Conservation (phyloP, 1,284 basidiomycete species). For the Ustilago trichophora region DNA sequence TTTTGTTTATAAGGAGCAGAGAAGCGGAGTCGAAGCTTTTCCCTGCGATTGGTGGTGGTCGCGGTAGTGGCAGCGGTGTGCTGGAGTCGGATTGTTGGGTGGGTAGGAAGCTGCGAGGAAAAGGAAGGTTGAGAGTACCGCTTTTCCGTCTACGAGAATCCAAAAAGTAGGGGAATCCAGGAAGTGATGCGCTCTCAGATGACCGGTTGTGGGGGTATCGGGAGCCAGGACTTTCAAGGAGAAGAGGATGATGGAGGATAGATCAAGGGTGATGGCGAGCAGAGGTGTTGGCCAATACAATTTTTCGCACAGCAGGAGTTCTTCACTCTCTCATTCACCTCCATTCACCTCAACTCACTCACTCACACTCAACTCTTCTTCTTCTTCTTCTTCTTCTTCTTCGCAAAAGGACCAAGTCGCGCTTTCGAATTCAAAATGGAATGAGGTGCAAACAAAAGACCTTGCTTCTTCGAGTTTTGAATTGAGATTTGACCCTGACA, state of each 20-base stretch:
- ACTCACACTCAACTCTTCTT: neutral
- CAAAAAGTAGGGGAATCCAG: conserved; percentile 18
- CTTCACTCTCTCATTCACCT: neutral
- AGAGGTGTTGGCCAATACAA: conserved; percentile 10
- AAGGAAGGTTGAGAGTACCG: conserved; percentile 41
- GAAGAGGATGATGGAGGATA: conserved; percentile 18
- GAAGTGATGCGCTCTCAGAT: conserved; percentile 28
- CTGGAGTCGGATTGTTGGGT: neutral
- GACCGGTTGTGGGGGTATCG: neutral
- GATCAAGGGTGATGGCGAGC: conserved; percentile 18
- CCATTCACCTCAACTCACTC: conserved; percentile 1
- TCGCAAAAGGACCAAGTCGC: conserved; percentile 7
- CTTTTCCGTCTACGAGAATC: conserved; percentile 36
- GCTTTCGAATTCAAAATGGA: too few relatives aligned
- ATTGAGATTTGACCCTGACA: neutral
- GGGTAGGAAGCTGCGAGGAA: conserved; percentile 28
- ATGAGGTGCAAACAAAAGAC: too few relatives aligned
- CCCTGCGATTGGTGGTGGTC: conserved; percentile 9
- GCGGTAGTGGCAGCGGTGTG: neutral
- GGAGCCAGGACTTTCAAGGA: conserved; percentile 40
- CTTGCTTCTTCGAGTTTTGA: neutral
- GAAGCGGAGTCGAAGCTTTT: conserved; percentile 20
- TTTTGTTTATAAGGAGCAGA: conserved; percentile 11
- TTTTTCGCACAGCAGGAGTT: conserved; percentile 32
- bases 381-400: neutral